phyloP scores from a whole-genome alignment of 225 moss, liverwort and hornwort genomes.

The Bryum argenteum region DNA sequence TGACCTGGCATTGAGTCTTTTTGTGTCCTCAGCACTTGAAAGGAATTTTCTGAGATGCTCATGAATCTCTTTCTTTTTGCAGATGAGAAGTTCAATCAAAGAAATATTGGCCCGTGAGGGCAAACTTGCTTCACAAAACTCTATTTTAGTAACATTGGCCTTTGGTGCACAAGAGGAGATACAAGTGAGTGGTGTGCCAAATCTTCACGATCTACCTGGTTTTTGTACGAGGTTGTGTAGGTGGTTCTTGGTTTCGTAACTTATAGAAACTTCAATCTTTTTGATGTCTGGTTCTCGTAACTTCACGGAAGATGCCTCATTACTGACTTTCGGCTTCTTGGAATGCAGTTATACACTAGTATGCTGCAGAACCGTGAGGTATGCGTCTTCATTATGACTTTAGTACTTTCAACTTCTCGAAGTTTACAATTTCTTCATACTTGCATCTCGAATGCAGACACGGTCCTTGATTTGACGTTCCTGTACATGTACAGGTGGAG shows the following conservation, averaged over 20 bases:
- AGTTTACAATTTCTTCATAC: neutral
- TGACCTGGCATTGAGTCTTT: neutral
- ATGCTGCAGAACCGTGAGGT: constrained; percentile 58
- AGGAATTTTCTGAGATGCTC: neutral
- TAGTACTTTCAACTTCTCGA: neutral
- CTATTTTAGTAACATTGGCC: constrained; percentile 53
- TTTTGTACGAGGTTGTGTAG: neutral
- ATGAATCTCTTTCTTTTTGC: constrained; percentile 22
- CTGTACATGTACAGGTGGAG: constrained; percentile 34
- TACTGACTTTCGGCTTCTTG: constrained; percentile 35
- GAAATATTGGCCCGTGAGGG: constrained; percentile 47
- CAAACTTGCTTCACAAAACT: constrained; percentile 49
- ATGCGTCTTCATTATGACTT: constrained; percentile 8
- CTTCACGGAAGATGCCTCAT: constrained; percentile 39
- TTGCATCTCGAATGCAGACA: neutral
- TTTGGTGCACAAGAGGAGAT: constrained; percentile 63
- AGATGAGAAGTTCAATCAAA: constrained; percentile 62
- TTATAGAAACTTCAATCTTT: neutral
- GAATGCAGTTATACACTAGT: constrained; percentile 47
- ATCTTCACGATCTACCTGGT: constrained; percentile 3
- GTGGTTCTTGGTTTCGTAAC: neutral
- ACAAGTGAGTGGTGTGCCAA: constrained; percentile 34
- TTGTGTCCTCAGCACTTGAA: neutral
- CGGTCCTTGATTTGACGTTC: constrained; percentile 2
- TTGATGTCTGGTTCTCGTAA: constrained; percentile 18